Base-by-base conservation (phyloP, 345 rosid genomes). In the Gossypium australe region DNA sequence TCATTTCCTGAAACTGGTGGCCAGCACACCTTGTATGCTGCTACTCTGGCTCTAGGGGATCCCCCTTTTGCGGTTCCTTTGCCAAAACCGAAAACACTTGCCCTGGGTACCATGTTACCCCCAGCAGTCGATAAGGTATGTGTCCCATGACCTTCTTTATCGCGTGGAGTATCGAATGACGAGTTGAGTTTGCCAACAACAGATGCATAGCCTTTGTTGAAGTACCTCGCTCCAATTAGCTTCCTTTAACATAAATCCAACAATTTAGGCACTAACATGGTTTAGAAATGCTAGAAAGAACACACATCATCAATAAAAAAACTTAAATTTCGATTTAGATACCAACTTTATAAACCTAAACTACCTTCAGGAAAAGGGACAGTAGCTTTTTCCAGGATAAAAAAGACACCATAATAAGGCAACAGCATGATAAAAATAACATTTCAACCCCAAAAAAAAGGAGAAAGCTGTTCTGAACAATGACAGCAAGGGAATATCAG, bases 11-110 rank as follows among this genome's bases (percentile, higher is more conserved):
- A 64, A 11, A 80, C 75, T 0, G 86, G 88, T 0, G 90, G 89
- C 90, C 91, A 90, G 79, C 98, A 94, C 2, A 90, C 94, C 78
- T 92, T 94, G 88, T 94, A 94, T 13, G 98, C 89, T 10, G 98
- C 97, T 6, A 90, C 97, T 75, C 91, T 83, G 1, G 97, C 97
- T 13, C 78, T 83, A 0, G 98, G 98, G 1, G 97, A 88, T 25
- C 97, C 97, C 7, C 98, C 97, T 79, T 89, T 94, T 4, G 94
- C 93, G 0, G 97, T 92, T 58, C 94, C 97, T 18, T 78, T 78
- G 20, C 87, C 91, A 12, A 80, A 80, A 24, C 90, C 87, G 4
- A 86, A 81, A 41, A 94, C 81, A 72, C 80, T 88, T 8, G 87
- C 92, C 4, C 82, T 82, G 2, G 82, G 59, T 2, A 87, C 95